Evolutionary conservation across 441 rosid species (phyloP).

Genomic region (Adansonia grandidieri): DNA sequence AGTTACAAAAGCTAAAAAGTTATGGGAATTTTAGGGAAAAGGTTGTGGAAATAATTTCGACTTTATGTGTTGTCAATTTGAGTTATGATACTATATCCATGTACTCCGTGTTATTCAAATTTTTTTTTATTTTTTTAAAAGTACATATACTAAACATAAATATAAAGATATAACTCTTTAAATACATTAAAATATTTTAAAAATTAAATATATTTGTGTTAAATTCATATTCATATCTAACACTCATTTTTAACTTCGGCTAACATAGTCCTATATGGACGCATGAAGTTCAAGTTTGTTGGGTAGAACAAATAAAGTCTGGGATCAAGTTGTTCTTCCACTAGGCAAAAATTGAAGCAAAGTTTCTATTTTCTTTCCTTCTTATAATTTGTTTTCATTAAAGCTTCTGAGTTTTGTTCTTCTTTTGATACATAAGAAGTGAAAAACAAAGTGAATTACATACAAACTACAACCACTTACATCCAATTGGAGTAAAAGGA

Average conservation of each 20-base stretch:
- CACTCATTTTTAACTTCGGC: too few relatives aligned
- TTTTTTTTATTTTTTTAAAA: not conserved
- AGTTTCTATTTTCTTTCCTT: not conserved
- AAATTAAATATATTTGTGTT: too few relatives aligned
- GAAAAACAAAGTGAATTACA: not conserved
- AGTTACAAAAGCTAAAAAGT: not conserved
- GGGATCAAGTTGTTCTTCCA: not conserved
- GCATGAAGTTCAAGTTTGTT: too few relatives aligned
- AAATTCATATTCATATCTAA: too few relatives aligned
- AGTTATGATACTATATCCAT: not conserved
- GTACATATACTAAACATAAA: too few relatives aligned
- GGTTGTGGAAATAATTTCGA: not conserved
- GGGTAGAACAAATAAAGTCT: not conserved
- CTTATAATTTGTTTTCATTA: not conserved
- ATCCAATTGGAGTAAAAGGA: not conserved
- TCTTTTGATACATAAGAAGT: not conserved
- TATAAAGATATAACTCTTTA: too few relatives aligned
- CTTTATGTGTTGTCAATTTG: not conserved
- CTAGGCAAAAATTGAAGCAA: not conserved
- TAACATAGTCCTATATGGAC: too few relatives aligned
- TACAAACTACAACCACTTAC: not conserved
- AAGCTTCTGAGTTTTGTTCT: not conserved
- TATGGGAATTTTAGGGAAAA: not conserved
- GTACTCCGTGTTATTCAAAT: not conserved
- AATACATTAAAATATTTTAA: too few relatives aligned